phyloP scores from a whole-genome alignment of 345 rosid species.

The Conringia planisiliqua region DNA sequence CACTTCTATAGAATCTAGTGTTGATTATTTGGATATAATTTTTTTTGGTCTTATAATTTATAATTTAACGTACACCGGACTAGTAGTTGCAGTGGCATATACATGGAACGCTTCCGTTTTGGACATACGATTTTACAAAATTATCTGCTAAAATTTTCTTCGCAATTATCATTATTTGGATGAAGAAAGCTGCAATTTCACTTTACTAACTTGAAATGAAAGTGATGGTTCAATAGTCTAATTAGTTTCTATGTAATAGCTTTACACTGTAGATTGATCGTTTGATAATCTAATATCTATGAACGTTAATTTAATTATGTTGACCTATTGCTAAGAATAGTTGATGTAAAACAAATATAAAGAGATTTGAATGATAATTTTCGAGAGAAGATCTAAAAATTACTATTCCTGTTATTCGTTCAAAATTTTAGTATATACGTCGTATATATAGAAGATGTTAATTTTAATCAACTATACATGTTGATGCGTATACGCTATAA shows the following conservation, averaged over 20 bases:
- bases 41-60: neutral
- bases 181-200: neutral
- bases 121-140: neutral
- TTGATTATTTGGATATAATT: no score
- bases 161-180: neutral
- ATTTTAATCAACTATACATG: neutral
- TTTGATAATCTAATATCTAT: neutral
- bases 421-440: neutral
- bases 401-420: neutral
- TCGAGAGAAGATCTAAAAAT: neutral
- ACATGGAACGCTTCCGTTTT: neutral
- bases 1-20: no score
- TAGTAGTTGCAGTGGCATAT: no score
- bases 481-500: slow-evolving; percentile 19
- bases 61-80: no score
- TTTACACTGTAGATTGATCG: neutral
- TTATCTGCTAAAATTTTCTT: neutral
- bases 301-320: neutral
- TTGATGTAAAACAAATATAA: no score
- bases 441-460: neutral
- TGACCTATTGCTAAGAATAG: neutral
- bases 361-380: neutral
- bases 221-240: neutral
- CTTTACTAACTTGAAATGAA: neutral
- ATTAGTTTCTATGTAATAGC: neutral